Conservation (phyloP, 495 filamentous ascomycete species). For the Penicillium cataractarum region DNA sequence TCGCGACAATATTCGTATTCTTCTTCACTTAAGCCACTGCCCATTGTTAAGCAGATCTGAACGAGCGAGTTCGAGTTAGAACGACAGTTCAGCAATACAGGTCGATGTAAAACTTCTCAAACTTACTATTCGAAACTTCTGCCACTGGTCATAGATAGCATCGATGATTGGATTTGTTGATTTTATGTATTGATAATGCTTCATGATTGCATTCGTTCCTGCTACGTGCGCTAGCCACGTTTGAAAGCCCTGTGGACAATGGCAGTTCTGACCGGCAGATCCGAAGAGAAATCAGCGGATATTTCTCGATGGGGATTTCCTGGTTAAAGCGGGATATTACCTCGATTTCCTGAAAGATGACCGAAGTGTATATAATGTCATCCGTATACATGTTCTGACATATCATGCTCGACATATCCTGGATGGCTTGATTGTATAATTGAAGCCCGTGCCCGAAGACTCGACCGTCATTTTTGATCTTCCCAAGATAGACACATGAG, state of each 20-base stretch:
- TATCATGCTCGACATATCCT: background rate
- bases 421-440: background rate
- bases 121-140: background rate
- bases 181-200: background rate
- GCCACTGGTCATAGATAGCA: background rate
- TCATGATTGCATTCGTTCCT: background rate
- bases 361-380: background rate
- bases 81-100: too few relatives aligned
- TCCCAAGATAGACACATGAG: background rate
- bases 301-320: background rate
- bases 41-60: background rate
- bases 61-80: too few relatives aligned
- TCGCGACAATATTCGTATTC: background rate
- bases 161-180: background rate
- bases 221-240: background rate
- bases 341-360: constrained; percentile 3
- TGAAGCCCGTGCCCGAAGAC: background rate
- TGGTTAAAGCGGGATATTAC: background rate
- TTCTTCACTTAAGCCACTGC: background rate
- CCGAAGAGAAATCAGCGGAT: background rate
- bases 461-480: background rate
- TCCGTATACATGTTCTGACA: background rate
- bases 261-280: background rate
- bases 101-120: too few relatives aligned
- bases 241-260: background rate